Conservation (phyloP, 192 early-diverging fungal genomes). For the Endogone sp. region DNA sequence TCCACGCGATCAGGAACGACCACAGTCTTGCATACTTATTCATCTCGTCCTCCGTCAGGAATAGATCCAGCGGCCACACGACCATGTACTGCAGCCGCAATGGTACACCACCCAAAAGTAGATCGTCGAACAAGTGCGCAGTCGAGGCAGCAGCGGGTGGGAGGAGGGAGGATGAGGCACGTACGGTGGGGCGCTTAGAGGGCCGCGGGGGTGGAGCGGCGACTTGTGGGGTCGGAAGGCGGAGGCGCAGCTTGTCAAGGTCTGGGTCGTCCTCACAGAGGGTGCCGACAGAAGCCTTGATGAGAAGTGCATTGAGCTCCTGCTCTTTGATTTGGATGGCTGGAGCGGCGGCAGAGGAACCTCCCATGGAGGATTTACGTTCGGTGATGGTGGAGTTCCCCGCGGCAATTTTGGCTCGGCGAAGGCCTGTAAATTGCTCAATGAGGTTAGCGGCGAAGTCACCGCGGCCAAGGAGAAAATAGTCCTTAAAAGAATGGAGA, state of each 20-base stretch:
- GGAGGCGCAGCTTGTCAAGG: constrained; percentile 11
- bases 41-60: constrained; percentile 57
- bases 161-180: too few relatives aligned
- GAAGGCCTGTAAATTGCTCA: constrained; percentile 44
- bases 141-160: not conserved
- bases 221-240: not conserved
- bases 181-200: too few relatives aligned
- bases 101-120: constrained; percentile 44
- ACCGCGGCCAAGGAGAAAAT: constrained; percentile 59
- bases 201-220: too few relatives aligned
- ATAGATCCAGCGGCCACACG: constrained; percentile 67
- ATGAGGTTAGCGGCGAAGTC: constrained; percentile 56
- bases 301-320: constrained; percentile 37
- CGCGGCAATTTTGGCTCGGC: not conserved
- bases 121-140: constrained; percentile 36
- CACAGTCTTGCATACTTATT: constrained; percentile 56
- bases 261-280: constrained; percentile 28
- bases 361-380: constrained; percentile 5
- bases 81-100: constrained; percentile 52
- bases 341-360: constrained; percentile 18
- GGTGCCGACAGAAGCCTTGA: constrained; percentile 28
- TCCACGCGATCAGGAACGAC: constrained; percentile 56
- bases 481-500: constrained; percentile 54
- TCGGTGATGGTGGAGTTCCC: not conserved
- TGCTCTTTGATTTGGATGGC: constrained; percentile 22